Evolutionary conservation across 345 rosid genomes (phyloP), one percentile per base, ranked within the genome.

Genomic region (Populus davidiana): DNA sequence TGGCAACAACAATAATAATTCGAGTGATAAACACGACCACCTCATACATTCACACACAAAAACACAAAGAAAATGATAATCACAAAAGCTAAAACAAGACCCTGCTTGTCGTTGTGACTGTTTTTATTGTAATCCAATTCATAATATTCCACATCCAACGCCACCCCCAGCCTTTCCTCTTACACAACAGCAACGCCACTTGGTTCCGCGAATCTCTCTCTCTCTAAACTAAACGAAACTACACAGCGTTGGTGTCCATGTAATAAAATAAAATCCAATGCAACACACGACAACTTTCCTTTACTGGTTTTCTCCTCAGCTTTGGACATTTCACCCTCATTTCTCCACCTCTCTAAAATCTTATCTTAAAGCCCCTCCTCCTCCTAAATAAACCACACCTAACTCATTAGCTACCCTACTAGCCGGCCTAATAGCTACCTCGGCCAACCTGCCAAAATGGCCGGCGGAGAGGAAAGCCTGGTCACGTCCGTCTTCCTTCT

Each of bases 141-240:
- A 82, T 69, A 73, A 86, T 81, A 80, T 86, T 75, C 86, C 89
- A 80, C 77, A 62, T 75, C 86, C 93, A 89, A 86, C 90, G 85
- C 93, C 86, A 80, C 73, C 49, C 70, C 71, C 63, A 41, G 29
- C 70, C n/a, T 47, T 61, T 38, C 29, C 54, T 36, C 35, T 29
- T 4, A 5, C 59, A 41, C 21, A 59, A 35, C 67, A 2, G 38
- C 54, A 49, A 20, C 70, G 39, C 36, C 21, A 9, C 43, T 67
- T 78, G 76, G 75, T 72, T 61, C 87, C 84, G 86, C 81, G 86
- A 85, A 86, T 70, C 74, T 65, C 43, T 54, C 69, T 66, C 73
- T 54, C 7, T 52, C 67, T 77, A 63, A 9, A 39, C 63, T 64
- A 31, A 23, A 25, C 67, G 12, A 6, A 21, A 18, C 41, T 1